Evolutionary conservation across 768 basidiomycete species (phyloP).

Genomic region (Coprinellus micaceus): DNA sequence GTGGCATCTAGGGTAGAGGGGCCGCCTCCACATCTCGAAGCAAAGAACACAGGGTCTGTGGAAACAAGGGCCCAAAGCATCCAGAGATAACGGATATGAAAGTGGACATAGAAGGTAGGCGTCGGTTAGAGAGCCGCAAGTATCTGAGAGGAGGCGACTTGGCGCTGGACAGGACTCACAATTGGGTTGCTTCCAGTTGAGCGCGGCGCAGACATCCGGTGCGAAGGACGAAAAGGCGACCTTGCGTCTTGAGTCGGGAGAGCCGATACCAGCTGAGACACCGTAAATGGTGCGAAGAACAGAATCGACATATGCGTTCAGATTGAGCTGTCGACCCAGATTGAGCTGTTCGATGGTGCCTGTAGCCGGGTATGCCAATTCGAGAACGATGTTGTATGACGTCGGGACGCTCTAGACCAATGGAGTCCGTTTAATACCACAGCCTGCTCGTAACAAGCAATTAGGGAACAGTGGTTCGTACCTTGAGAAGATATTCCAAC

Average conservation of each 20-base stretch:
- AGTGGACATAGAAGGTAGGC: neutral
- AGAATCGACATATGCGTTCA: conserved; percentile 82
- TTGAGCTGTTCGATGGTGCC: conserved; percentile 40
- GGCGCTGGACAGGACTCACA: conserved; percentile 47
- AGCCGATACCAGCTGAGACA: conserved; percentile 50
- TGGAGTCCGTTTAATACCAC: neutral
- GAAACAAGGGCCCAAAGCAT: neutral
- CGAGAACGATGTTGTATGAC: conserved; percentile 73
- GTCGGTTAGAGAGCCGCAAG: neutral
- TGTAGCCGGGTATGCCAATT: conserved; percentile 72
- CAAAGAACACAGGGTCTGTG: conserved; percentile 92
- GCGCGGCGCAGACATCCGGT: conserved; percentile 80
- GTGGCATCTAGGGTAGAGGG: neutral
- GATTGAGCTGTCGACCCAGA: conserved; percentile 50
- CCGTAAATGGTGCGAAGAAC: conserved; percentile 82
- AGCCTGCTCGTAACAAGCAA: conserved; percentile 3
- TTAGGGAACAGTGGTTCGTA: conserved; percentile 30
- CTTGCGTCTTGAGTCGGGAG: conserved; percentile 55
- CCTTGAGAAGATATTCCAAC: conserved; percentile 72
- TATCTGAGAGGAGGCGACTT: neutral
- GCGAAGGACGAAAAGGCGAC: conserved; percentile 93
- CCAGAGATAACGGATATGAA: neutral
- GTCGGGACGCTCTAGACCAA: conserved; percentile 50
- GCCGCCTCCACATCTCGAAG: conserved; percentile 75
- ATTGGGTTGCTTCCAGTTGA: conserved; percentile 99